Percentiles rank a stretch among this genome's conserved stretches.
phyloP scores from a whole-genome alignment of 108 stramenopile genomes.

The Aurantiochytrium sp. region DNA sequence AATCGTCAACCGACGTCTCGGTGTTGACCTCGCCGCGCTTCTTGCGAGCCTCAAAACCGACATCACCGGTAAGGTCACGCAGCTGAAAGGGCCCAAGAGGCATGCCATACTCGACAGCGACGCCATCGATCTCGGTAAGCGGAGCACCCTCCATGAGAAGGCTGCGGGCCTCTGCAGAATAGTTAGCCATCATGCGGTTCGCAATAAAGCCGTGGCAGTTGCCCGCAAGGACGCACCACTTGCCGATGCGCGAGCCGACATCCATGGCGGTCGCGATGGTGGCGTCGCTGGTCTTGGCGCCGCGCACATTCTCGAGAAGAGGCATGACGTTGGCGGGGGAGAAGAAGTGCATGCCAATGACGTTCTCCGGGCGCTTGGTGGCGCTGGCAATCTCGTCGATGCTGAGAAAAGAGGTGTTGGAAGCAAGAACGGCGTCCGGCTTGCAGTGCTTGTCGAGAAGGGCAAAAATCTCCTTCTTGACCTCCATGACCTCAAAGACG shows the following conservation, averaged over 20 bases:
- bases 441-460: conserved; percentile 52
- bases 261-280: conserved; percentile 50
- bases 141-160: conserved; percentile 57
- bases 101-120: conserved; percentile 67
- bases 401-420: conserved; percentile 85
- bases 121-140: conserved; percentile 62
- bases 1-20: conserved; percentile 78
- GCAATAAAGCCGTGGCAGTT: conserved; percentile 96
- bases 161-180: conserved; percentile 60
- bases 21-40: conserved; percentile 39
- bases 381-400: conserved; percentile 76
- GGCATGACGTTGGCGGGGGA: conserved; percentile 87
- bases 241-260: conserved; percentile 71
- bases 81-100: conserved; percentile 78
- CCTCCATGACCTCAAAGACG: conserved; percentile 84
- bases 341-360: conserved; percentile 91
- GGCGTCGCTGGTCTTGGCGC: conserved; percentile 47
- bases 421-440: conserved; percentile 46
- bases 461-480: conserved; percentile 73
- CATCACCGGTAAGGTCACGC: conserved; percentile 87
- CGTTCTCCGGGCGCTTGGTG: neutral
- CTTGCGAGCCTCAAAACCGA: conserved; percentile 45
- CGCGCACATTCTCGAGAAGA: conserved; percentile 80
- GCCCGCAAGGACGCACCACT: conserved; percentile 83
- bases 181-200: conserved; percentile 85